A percentile compares a stretch with the other conserved stretches of the same genome.
These are phyloP conservation scores for Exserohilum rostratum DNA, from an alignment of 2,329 filamentous ascomycete species.

Conservation along the genomic window DNA sequence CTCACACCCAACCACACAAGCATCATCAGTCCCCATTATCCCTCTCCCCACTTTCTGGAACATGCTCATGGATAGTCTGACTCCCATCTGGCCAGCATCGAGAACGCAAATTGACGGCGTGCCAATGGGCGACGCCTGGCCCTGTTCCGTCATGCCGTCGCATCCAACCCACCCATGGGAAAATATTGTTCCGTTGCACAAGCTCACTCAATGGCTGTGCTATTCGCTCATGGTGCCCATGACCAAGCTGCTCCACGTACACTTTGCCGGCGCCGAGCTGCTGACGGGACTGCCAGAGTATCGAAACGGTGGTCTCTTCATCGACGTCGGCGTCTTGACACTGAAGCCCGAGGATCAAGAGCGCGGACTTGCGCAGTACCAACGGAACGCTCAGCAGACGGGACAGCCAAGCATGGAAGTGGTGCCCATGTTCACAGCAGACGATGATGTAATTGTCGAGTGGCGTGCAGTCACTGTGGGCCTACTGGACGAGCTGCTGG, in stretches of 20 bases:
- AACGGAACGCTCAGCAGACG: conserved; percentile 72
- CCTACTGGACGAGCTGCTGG: conserved; percentile 72
- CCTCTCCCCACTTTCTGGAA: conserved; percentile 88
- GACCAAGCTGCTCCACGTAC: conserved; percentile 77
- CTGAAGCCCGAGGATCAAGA: conserved; percentile 73
- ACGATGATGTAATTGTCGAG: conserved; percentile 80
- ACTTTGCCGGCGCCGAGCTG: conserved; percentile 81
- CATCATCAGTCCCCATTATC: conserved; percentile 85
- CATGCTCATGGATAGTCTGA: conserved; percentile 84
- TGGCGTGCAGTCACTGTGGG: conserved; percentile 79
- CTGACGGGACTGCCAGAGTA: conserved; percentile 91
- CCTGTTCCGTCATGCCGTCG: conserved; percentile 81
- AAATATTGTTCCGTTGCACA: conserved; percentile 88
- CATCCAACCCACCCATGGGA: conserved; percentile 75
- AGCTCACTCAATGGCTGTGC: conserved; percentile 87
- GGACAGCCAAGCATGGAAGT: conserved; percentile 75
- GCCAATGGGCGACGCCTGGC: conserved; percentile 93
- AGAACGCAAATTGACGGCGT: conserved; percentile 86
- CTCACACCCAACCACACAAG: conserved; percentile 86
- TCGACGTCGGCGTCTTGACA: conserved; percentile 81
- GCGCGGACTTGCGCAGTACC: conserved; percentile 73
- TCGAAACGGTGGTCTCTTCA: conserved; percentile 85
- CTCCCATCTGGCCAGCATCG: conserved; percentile 85
- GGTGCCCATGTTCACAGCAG: conserved; percentile 73
- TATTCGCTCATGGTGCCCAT: conserved; percentile 95